Evolutionary conservation across 2,329 filamentous ascomycete genomes (phyloP), one percentile per base, ranked within the genome.

Genomic region (Aspergillus ochraceoroseus): DNA sequence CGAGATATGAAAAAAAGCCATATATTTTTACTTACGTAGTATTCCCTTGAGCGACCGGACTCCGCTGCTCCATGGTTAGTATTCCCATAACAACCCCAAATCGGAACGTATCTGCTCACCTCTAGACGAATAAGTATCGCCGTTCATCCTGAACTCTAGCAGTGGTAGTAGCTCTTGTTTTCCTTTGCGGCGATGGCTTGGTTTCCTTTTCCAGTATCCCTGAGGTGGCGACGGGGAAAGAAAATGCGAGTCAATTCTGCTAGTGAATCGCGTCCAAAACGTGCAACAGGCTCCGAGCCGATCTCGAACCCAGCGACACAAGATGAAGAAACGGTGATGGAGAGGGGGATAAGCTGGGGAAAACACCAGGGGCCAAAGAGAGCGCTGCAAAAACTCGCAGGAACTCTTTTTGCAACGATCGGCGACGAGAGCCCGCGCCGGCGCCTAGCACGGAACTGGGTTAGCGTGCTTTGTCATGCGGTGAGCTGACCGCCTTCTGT

Each of bases 61-160:
- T 77, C 74, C 74, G 57, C 50, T 49, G 47, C 47, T 29, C 22
- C 5, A 14, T 20, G 27, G 58, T 68, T 55, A 70, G 64, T 31
- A 4, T 23, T 12, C 15, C 28, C 55, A 55, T 45, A 38, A 52
- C 48, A 54, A 48, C 13, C 13, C 5, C 3, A 32, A 2, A 8
- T 7, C 5, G n/a, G 11, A 20, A 37, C n/a, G 8, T 23, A 13
- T 5, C 5, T 4, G 3, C 71, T 65, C 72, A 86, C 85, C 85
- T 79, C 85, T 79, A 56, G 83, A 80, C 61, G 80, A 80, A 67
- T 89, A 90, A 65, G 74, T 83, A 65, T 90, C 85, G 62, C 85
- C 85, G 83, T 90, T 90, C 86, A 92, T 92, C 45, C 46, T 79
- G 58, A 51, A 52, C 55, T 54, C 15, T n/a, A n/a, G n/a, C n/a